Percentiles rank a stretch among this genome's conserved stretches.
phyloP scores from a whole-genome alignment of 176 grass and related monocot genomes.

The Ananas comosus region DNA sequence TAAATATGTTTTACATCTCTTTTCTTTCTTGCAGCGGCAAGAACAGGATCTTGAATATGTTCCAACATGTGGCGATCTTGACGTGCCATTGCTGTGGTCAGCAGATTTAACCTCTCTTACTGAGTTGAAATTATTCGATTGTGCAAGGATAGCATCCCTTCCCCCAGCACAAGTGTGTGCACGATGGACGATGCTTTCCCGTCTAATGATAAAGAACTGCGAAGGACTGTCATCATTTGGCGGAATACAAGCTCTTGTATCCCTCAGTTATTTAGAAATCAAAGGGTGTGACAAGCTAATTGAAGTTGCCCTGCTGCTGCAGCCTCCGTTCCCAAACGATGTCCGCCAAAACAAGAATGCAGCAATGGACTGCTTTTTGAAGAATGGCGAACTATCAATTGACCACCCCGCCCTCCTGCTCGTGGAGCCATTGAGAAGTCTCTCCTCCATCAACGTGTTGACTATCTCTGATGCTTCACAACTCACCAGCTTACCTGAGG shows the following conservation, averaged over 20 bases:
- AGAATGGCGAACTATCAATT: neutral
- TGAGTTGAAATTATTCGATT: neutral
- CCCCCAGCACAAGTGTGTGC: neutral
- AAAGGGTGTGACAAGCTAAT: neutral
- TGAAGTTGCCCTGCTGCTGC: neutral
- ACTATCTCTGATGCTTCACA: neutral
- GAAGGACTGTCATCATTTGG: neutral
- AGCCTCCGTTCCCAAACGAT: neutral
- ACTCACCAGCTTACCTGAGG: neutral
- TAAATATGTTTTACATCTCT: too few species aligned
- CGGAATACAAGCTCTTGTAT: neutral
- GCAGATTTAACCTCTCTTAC: neutral
- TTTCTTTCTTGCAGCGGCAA: too few species aligned
- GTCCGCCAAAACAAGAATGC: neutral
- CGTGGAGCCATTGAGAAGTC: neutral
- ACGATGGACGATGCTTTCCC: neutral
- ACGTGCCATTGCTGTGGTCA: neutral
- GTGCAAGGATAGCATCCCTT: conserved; percentile 1
- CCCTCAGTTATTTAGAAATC: neutral
- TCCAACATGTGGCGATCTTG: neutral
- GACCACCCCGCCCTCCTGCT: neutral
- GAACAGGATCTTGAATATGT: neutral
- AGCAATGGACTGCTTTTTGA: neutral
- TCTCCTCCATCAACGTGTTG: neutral
- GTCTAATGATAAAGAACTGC: neutral